A percentile compares a stretch with the other conserved stretches of the same genome.
Conservation (phyloP, 768 basidiomycete genomes). For the Trametopsis cervina region DNA sequence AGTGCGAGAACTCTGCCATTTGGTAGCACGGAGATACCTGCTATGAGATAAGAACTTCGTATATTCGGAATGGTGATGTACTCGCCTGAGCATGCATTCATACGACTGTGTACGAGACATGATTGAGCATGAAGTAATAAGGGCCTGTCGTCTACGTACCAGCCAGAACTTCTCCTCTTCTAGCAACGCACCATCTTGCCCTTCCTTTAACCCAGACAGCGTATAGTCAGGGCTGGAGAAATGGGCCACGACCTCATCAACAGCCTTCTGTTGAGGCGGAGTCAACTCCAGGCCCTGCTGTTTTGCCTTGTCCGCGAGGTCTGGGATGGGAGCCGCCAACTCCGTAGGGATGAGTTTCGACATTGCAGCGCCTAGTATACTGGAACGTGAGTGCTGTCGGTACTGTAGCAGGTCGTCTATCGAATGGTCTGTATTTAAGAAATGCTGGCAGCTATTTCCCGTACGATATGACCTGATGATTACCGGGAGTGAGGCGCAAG, state of each 20-base stretch:
- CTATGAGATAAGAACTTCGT: neutral
- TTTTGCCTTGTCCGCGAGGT: slow-evolving; percentile 11
- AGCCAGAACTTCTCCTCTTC: slow-evolving; percentile 79
- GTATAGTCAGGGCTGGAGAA: slow-evolving; percentile 47
- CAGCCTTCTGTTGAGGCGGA: slow-evolving; percentile 40
- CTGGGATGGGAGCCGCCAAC: slow-evolving; percentile 14
- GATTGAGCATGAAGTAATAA: neutral
- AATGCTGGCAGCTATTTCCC: too few relatives aligned
- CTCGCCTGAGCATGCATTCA: neutral
- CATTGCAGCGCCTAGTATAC: slow-evolving; percentile 2
- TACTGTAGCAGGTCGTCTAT: too few relatives aligned
- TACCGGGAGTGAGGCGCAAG: too few relatives aligned
- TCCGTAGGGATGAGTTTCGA: slow-evolving; percentile 13
- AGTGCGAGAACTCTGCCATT: slow-evolving; percentile 51
- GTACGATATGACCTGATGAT: too few relatives aligned
- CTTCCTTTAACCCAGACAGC: slow-evolving; percentile 37
- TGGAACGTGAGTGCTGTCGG: neutral
- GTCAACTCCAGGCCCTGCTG: slow-evolving; percentile 26
- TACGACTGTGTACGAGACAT: neutral
- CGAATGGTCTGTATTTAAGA: too few relatives aligned
- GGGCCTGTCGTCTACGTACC: slow-evolving; percentile 27
- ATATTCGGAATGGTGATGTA: too few relatives aligned
- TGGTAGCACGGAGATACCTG: slow-evolving; percentile 73
- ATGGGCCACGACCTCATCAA: slow-evolving; percentile 49
- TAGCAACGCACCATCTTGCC: slow-evolving; percentile 33